Evolutionary conservation across 805 yeast species (phyloP).

Genomic region (Scheffersomyces spartinae): DNA sequence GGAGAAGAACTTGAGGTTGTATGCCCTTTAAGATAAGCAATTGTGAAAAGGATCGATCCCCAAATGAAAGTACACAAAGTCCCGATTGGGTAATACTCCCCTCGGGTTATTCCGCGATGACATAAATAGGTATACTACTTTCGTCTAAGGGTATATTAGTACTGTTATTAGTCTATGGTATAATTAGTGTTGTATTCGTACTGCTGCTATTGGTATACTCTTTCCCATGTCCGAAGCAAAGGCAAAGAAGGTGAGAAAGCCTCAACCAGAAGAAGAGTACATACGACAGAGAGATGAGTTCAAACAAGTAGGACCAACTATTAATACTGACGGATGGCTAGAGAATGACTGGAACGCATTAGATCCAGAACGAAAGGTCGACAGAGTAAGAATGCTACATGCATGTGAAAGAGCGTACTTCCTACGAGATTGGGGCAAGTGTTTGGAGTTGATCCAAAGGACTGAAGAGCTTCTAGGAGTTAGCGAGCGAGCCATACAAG

Average conservation of each 20-base stretch:
- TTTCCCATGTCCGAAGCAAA: too few relatives aligned
- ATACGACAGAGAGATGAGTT: constrained; percentile 40
- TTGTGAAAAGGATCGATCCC: too few relatives aligned
- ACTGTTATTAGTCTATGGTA: too few relatives aligned
- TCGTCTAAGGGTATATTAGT: too few relatives aligned
- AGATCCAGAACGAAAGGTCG: constrained; percentile 32
- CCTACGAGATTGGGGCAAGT: constrained; percentile 36
- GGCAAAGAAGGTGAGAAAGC: constrained; percentile 54
- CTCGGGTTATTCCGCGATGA: too few relatives aligned
- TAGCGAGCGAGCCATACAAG: constrained; percentile 11
- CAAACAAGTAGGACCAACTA: constrained; percentile 42
- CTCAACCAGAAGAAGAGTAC: constrained; percentile 60
- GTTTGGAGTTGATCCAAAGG: constrained; percentile 32
- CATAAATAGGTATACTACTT: too few relatives aligned
- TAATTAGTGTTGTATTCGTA: too few relatives aligned
- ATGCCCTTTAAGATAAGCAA: too few relatives aligned
- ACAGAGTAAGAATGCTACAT: constrained; percentile 42
- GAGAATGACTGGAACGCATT: constrained; percentile 13
- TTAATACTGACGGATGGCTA: constrained; percentile 37
- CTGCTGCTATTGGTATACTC: too few relatives aligned
- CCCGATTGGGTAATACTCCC: too few relatives aligned
- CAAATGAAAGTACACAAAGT: too few relatives aligned
- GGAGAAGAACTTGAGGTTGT: too few relatives aligned
- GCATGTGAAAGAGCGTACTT: constrained; percentile 58
- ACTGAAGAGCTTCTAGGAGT: constrained; percentile 23